Base-by-base conservation (phyloP, 257 asterid species). In the Gynochthodes officinalis region DNA sequence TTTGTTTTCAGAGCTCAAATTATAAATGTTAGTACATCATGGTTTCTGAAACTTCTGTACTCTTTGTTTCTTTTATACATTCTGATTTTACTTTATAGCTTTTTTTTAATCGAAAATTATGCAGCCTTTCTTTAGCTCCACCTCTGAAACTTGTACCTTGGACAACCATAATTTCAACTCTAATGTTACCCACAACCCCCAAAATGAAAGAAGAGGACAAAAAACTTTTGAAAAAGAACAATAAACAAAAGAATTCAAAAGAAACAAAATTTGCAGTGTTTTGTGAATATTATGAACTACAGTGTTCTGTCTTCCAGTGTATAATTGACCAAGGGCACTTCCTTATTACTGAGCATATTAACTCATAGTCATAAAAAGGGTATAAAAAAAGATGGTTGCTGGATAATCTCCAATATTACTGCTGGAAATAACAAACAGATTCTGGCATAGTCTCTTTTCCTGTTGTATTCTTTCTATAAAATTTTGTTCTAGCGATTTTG, bases 381-480 rank as follows among this genome's bases (percentile, higher is more conserved):
- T 84, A 87, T 90, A 80, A 88, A 90, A 88, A 92, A 92, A 78
- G 98, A 92, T 78, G 96, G 96, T 74, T 92, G 98, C 83, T 90
- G 97, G 96, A 86, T 97, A 14, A 83, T 90, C 74, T 92, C 98
- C 52, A 92, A 92, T 80, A 87, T 92, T 75, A 89, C 98, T 80
- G 97, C 98, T 81, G 98, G 98, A 77, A 90, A 86, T 81, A 83
- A 52, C 80, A 89, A 86, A 21, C 98, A 92, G 74, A 93, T 93
- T 78, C 95, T 90, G 93, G 98, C 85, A 72, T 6, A 13, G 11
- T 57, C 53, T 49, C 50, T n/a, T 63, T 21, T 40, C 39, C 23
- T 33, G 3, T 16, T 15, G 18, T 21, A 23, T 10, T 62, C 19
- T 40, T 40, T 27, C n/a, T 49, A 30, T 37, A 54, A 32, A 14